Evolutionary conservation across 176 grass and related monocot species (phyloP), one percentile per base, ranked within the genome.

Genomic region (Zizania latifolia): DNA sequence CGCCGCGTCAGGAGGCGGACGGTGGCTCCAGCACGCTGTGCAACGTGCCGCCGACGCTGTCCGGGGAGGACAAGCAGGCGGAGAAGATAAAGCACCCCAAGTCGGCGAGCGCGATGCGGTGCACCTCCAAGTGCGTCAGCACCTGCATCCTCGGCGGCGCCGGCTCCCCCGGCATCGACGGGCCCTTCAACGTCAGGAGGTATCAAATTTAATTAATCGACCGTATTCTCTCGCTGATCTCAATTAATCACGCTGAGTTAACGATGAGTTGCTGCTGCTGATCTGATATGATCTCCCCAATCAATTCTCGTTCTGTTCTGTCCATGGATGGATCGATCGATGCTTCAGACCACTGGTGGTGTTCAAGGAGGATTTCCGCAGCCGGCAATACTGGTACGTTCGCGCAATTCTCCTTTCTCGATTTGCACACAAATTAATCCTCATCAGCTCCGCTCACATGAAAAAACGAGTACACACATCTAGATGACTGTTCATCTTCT

Each of bases 101-200:
- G 58, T 92, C 90, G 57, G 60, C 23, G 39, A 41, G 63, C 39
- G 90, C 90, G 33, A 57, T 68, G 74, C 60, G 45, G 28, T 88
- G 90, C 79, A 88, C 86, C 26, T 81, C 82, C 78, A 88, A 88
- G 79, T 92, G 90, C 76, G 89, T 92, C 70, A 67, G 81, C 89
- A 92, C 86, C 78, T 92, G 89, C 89, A 81, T 92, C 75, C 90
- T 81, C 70, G 90, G 90, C 58, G 90, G 90, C 46, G 86, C 86
- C 53, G 90, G 90, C 63, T 81, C 79, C 3, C 90, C 90, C n/a
- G 90, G 90, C 62, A 11, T 87, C 79, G 90, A 74, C 21, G 90
- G 90, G 0, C 90, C 90, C 6, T 78, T 92, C 82, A 92, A 88
- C 79, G 50, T 88, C 63, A 29, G 86, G 13, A 85, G 90, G 89